Conservation (phyloP, 345 rosid genomes). For the Triadica sebifera region DNA sequence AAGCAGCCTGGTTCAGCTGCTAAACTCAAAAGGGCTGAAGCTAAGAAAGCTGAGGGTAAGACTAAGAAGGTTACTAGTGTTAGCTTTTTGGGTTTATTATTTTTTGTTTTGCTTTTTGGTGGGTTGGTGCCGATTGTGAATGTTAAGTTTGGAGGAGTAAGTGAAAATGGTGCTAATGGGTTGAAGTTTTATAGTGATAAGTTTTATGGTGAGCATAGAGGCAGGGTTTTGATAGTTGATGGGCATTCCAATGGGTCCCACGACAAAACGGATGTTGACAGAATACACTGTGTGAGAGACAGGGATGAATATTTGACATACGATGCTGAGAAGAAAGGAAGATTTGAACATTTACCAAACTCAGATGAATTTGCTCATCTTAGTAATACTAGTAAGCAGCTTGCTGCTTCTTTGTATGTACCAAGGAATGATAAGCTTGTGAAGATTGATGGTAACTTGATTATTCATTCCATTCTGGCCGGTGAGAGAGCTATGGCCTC, state of each 20-base stretch:
- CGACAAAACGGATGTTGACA: constrained; percentile 33
- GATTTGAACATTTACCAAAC: constrained; percentile 4
- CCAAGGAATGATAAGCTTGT: constrained; percentile 97
- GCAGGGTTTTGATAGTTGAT: constrained; percentile 56
- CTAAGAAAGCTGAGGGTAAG: constrained; percentile 51
- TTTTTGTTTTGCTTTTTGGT: constrained; percentile 74
- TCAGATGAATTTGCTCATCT: constrained; percentile 25
- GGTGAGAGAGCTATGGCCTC: constrained; percentile 87
- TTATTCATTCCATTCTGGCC: constrained; percentile 85
- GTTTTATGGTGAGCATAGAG: constrained; percentile 44
- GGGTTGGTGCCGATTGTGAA: constrained; percentile 73
- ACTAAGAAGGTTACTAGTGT: constrained; percentile 94
- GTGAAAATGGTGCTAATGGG: constrained; percentile 33
- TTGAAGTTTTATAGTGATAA: constrained; percentile 41
- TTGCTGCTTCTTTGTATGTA: constrained; percentile 88
- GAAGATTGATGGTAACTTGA: constrained; percentile 97
- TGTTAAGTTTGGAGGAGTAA: constrained; percentile 54
- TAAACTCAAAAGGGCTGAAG: constrained; percentile 58
- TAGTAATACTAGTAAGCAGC: constrained; percentile 67
- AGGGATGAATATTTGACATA: constrained; percentile 28
- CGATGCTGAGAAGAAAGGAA: background rate
- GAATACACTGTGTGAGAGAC: constrained; percentile 36
- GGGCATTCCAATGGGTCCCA: constrained; percentile 49
- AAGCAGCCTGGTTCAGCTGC: constrained; percentile 41
- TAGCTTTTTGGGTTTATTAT: constrained; percentile 80